phyloP scores from a whole-genome alignment of 805 yeast species.

The Candida chauliodis region DNA sequence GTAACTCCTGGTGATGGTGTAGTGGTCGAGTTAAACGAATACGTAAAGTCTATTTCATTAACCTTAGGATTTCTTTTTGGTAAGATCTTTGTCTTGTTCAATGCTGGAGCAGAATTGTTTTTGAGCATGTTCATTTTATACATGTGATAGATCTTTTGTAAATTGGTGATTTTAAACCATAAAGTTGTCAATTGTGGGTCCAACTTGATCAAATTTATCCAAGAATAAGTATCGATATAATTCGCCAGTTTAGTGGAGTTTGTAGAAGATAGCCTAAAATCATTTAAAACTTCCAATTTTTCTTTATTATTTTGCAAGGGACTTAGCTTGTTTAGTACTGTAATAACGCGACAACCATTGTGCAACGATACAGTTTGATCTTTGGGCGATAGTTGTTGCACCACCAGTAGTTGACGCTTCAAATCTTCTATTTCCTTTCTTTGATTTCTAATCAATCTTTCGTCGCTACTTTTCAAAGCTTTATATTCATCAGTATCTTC shows the following conservation, averaged over 20 bases:
- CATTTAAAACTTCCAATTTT: constrained; percentile 15
- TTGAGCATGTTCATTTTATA: constrained; percentile 25
- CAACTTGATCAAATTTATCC: constrained; percentile 36
- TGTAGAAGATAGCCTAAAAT: constrained; percentile 7
- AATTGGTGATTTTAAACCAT: constrained; percentile 38
- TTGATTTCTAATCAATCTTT: constrained; percentile 22
- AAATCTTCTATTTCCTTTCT: constrained; percentile 30
- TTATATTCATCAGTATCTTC: constrained; percentile 16
- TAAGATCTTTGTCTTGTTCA: not conserved
- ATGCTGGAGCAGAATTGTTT: constrained; percentile 7
- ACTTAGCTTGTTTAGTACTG: constrained; percentile 21
- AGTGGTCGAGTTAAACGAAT: constrained; percentile 4
- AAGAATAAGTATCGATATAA: constrained; percentile 27
- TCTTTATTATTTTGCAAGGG: constrained; percentile 12
- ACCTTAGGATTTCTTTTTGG: constrained; percentile 10
- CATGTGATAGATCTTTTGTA: constrained; percentile 38
- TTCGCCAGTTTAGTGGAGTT: constrained; percentile 1
- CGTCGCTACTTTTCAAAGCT: constrained; percentile 15
- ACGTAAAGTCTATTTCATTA: constrained; percentile 26
- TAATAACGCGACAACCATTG: constrained; percentile 8
- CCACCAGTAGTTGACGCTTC: constrained; percentile 22
- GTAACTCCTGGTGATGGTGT: constrained; percentile 5
- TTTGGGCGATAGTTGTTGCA: constrained; percentile 14
- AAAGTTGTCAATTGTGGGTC: constrained; percentile 39
- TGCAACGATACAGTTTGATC: not conserved